Percentiles rank a stretch among this genome's conserved stretches.
phyloP scores from a whole-genome alignment of 2,329 filamentous ascomycete species.

The Alternaria metachromatica region DNA sequence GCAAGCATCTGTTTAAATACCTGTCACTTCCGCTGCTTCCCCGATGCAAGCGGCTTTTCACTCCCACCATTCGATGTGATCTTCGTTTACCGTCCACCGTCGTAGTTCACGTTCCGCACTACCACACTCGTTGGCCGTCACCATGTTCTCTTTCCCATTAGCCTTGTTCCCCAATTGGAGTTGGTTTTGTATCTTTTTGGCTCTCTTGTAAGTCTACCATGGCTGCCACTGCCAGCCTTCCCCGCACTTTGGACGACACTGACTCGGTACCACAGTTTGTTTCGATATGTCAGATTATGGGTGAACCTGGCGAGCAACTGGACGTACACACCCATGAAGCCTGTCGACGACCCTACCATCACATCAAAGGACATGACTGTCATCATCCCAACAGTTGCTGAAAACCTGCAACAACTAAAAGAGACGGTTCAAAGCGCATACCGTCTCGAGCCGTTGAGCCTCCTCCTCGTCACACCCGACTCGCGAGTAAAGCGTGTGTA shows the following conservation, averaged over 20 bases:
- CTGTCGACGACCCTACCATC: slow-evolving; percentile 80
- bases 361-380: slow-evolving; percentile 87
- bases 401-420: slow-evolving; percentile 81
- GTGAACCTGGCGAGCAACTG: slow-evolving; percentile 81
- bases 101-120: slow-evolving; percentile 43
- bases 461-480: slow-evolving; percentile 87
- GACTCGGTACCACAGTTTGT: slow-evolving; percentile 65
- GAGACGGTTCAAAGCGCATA: slow-evolving; percentile 81
- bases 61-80: slow-evolving; percentile 51
- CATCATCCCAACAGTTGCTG: slow-evolving; percentile 91
- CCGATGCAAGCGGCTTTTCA: slow-evolving; percentile 48
- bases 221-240: slow-evolving; percentile 4
- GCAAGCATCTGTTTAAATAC: slow-evolving; percentile 51
- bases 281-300: slow-evolving; percentile 85
- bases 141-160: slow-evolving; percentile 49
- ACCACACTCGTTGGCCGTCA: slow-evolving; percentile 48
- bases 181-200: slow-evolving; percentile 48
- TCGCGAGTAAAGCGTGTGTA: slow-evolving; percentile 75
- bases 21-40: slow-evolving; percentile 47
- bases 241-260: slow-evolving; percentile 22
- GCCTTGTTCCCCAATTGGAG: slow-evolving; percentile 48
- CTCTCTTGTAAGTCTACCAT: slow-evolving; percentile 42
- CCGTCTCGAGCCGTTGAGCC: slow-evolving; percentile 70
- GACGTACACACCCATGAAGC: slow-evolving; percentile 83
- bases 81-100: slow-evolving; percentile 45